phyloP scores from a whole-genome alignment of 331 rosid species.

The Rhamnella rubrinervis region DNA sequence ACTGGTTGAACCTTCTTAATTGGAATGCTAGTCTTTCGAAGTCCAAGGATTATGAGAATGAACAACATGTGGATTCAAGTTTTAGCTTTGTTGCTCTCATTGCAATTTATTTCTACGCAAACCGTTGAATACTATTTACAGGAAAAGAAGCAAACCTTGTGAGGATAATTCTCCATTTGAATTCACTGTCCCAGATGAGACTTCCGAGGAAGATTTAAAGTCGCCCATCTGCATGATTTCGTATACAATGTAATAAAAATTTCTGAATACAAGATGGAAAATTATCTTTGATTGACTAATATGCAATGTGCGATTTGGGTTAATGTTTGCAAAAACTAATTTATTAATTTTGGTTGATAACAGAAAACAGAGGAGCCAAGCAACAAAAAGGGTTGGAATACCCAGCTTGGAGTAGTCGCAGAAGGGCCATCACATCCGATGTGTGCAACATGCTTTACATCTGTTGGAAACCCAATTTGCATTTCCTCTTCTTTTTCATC shows the following conservation, averaged over 20 bases:
- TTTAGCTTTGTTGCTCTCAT: too few relatives aligned
- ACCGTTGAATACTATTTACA: background rate
- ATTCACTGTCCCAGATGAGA: slow-evolving; percentile 19
- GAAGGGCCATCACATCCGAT: slow-evolving; percentile 79
- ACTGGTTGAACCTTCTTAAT: too few relatives aligned
- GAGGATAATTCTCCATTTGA: slow-evolving; percentile 25
- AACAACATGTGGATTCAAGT: too few relatives aligned
- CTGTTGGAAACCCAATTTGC: slow-evolving; percentile 94
- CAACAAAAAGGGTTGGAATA: slow-evolving; percentile 11
- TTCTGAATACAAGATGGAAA: background rate
- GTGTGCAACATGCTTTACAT: slow-evolving; percentile 94
- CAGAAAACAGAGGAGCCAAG: background rate
- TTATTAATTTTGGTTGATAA: background rate
- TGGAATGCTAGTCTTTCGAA: background rate
- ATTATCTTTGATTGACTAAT: too few relatives aligned
- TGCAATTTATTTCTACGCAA: too few relatives aligned
- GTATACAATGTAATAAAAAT: background rate
- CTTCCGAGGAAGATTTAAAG: slow-evolving; percentile 41
- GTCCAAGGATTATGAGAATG: too few relatives aligned
- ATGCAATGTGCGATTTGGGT: too few relatives aligned
- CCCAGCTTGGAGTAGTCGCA: slow-evolving; percentile 74
- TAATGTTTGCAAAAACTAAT: too few relatives aligned
- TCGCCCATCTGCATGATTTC: slow-evolving; percentile 61
- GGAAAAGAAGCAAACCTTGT: slow-evolving; percentile 43
- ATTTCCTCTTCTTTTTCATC: slow-evolving; percentile 74